phyloP scores from a whole-genome alignment of 2,329 filamentous ascomycete species.

The Paramyrothecium sp. region DNA sequence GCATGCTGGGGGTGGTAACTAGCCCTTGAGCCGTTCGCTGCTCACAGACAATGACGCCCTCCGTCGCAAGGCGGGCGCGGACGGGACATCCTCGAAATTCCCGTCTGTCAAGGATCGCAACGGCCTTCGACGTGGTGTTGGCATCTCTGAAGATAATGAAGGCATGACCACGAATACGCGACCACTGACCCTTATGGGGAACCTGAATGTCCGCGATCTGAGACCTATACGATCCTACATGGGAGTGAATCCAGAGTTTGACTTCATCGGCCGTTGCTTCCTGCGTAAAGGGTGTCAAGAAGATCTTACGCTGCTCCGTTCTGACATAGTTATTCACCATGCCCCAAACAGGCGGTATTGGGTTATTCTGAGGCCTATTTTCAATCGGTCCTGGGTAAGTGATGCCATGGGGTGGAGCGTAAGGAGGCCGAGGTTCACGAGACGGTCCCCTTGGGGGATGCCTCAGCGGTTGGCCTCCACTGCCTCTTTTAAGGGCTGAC shows the following conservation, averaged over 20 bases:
- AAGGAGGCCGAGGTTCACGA: too few species aligned
- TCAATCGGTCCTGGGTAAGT: background rate
- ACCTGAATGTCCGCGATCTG: slow-evolving; percentile 22
- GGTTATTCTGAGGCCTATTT: background rate
- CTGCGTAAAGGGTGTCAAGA: slow-evolving; percentile 22
- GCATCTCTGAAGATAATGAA: slow-evolving; percentile 19
- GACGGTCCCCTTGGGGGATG: too few species aligned
- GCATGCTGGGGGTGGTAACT: too few species aligned
- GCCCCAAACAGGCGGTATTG: background rate
- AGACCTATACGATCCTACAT: slow-evolving; percentile 13
- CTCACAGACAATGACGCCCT: slow-evolving; percentile 13
- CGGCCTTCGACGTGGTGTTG: slow-evolving; percentile 16
- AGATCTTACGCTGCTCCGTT: slow-evolving; percentile 18
- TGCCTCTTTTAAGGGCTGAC: too few species aligned
- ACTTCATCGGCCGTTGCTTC: slow-evolving; percentile 18
- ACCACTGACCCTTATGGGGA: slow-evolving; percentile 17
- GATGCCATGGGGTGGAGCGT: too few species aligned
- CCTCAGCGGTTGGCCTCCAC: too few species aligned
- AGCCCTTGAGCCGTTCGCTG: background rate
- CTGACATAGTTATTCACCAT: slow-evolving; percentile 8
- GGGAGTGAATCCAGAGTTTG: slow-evolving; percentile 22
- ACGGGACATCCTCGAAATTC: slow-evolving; percentile 22
- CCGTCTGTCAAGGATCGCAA: slow-evolving; percentile 21
- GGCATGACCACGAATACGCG: slow-evolving; percentile 22
- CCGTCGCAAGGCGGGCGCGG: slow-evolving; percentile 15